These are phyloP conservation scores for Fusarium neocosmosporiellum DNA, from an alignment of 2,329 filamentous ascomycete genomes.

Conservation along the genomic window DNA sequence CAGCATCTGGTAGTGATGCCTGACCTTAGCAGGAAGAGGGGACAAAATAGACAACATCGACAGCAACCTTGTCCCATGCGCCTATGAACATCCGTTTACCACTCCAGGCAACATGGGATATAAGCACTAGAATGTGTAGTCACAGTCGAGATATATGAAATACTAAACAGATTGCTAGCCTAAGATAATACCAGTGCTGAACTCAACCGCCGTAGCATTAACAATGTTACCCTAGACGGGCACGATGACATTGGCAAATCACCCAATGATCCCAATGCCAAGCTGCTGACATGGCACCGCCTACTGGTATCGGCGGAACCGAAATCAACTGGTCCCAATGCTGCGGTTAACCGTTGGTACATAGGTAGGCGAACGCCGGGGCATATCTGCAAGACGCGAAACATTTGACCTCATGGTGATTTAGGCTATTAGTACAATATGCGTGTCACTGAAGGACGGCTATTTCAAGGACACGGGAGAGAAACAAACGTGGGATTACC, in stretches of 20 bases:
- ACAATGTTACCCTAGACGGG: neutral
- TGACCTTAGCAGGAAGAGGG: neutral
- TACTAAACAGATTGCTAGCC: neutral
- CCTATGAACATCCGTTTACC: neutral
- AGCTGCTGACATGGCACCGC: neutral
- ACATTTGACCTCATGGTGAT: neutral
- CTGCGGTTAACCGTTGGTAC: constrained; percentile 6
- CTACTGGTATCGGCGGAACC: neutral
- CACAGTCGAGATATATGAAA: neutral
- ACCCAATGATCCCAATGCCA: neutral
- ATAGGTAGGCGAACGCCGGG: constrained; percentile 11
- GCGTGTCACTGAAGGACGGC: neutral
- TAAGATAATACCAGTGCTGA: neutral
- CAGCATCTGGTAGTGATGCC: neutral
- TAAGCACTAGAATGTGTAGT: neutral
- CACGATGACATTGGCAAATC: neutral
- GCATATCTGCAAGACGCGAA: constrained; percentile 7
- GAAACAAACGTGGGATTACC: neutral
- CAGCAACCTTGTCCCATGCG: neutral
- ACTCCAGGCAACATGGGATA: neutral
- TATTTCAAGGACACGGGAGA: constrained; percentile 9
- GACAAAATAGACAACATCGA: neutral
- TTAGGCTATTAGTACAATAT: constrained; percentile 12
- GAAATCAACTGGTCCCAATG: constrained; percentile 16
- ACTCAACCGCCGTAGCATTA: neutral